Evolutionary conservation across 176 grass and related monocot species (phyloP), one percentile per base, ranked within the genome.

Genomic region (Oryza glaberrima): DNA sequence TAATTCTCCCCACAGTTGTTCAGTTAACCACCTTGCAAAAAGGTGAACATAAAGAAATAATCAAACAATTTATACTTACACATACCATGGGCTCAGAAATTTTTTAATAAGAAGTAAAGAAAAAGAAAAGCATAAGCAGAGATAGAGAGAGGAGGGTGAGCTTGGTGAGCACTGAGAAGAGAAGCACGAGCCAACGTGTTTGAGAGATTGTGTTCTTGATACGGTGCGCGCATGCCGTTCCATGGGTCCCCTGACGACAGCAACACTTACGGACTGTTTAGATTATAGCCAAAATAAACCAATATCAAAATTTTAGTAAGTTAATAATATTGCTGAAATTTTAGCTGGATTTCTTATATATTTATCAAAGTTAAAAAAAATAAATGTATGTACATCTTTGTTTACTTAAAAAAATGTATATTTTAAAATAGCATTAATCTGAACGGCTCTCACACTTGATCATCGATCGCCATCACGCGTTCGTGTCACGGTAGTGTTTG

Each of bases 21-120:
- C 11, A 35, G 75, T 49, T 72, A 72, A 65, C 52, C 52, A 72
- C 69, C 32, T 46, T 22, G 12, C 30, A 30, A 44, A 66, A 72
- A 73, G 54, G n/a, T 13, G 26, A 51, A 58, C 48, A 30, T 48
- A 80, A 86, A 79, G 58, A n/a, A 11, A 80, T 54, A 86, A 43
- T 52, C 49, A 66, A 86, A 58, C n/a, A 63, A 10, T 63, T 22
- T 23, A 4, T 58, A 20, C 52, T 20, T 20, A 2, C 22, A 22
- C 58, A 63, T 63, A 63, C 58, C n/a, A 63, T 63, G 58, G 58
- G 58, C 58, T 22, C 58, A 32, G 2, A 23, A 23, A 61, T n/a
- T 63, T 22, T 63, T 63, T 63, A 32, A 3, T n/a, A 23, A 20
- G 5, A 63, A 11, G 9, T 63, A 63, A 63, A 63, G 58, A 23